Evolutionary conservation across 2,329 filamentous ascomycete genomes (phyloP).

Genomic region (Trichoderma breve): DNA sequence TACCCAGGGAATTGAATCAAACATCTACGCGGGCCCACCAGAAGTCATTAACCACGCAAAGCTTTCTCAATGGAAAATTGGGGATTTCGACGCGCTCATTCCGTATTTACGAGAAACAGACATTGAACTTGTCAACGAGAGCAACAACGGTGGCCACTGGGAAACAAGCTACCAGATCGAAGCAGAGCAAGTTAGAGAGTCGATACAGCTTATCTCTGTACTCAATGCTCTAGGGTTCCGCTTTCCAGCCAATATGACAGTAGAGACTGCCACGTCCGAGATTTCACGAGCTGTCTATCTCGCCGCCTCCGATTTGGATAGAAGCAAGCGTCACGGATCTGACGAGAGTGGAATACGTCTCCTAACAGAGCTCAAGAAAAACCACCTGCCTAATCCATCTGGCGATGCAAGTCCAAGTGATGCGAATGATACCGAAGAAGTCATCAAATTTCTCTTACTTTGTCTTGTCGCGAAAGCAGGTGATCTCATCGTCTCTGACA

Average conservation of each 20-base stretch:
- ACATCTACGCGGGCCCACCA: background rate
- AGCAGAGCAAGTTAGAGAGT: background rate
- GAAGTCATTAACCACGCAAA: background rate
- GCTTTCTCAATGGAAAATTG: background rate
- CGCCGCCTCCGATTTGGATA: background rate
- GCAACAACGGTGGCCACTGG: background rate
- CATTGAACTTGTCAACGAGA: background rate
- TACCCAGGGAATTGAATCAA: background rate
- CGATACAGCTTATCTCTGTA: background rate
- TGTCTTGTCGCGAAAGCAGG: background rate
- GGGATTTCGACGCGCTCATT: background rate
- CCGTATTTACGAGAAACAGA: background rate
- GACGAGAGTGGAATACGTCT: background rate
- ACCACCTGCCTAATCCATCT: background rate
- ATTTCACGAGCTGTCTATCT: background rate
- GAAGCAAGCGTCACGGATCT: background rate
- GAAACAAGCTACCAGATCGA: background rate
- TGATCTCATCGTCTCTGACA: background rate
- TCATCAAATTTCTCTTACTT: background rate
- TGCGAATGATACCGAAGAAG: background rate
- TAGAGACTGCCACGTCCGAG: background rate
- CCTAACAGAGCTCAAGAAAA: background rate
- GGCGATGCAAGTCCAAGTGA: background rate
- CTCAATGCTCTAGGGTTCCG: background rate
- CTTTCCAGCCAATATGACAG: background rate